Evolutionary conservation across 371 early-diverging fungal species (phyloP).

Genomic region (Choanephora cucurbitarum): DNA sequence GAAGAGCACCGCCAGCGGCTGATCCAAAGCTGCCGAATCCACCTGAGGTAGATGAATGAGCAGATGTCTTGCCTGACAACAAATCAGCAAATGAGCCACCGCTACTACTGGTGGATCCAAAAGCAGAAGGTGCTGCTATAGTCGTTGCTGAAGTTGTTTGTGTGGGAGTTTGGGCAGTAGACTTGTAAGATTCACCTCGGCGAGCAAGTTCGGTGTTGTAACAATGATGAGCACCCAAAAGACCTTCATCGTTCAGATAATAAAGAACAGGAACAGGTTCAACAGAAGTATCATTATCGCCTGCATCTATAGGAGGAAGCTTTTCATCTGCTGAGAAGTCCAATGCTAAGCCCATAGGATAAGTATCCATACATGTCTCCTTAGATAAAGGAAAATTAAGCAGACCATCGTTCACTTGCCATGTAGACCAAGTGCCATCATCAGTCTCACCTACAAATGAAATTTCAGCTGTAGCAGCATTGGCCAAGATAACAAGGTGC

Average conservation of each 20-base stretch:
- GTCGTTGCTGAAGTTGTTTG: background rate
- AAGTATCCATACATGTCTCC: conserved; percentile 38
- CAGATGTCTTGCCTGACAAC: conserved; percentile 13
- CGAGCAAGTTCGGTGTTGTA: conserved; percentile 39
- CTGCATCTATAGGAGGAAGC: conserved; percentile 41
- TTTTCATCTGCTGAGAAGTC: conserved; percentile 42
- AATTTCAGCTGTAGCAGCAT: conserved; percentile 38
- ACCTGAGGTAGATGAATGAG: conserved; percentile 1
- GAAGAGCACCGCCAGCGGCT: conserved; percentile 1
- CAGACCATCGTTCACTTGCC: conserved; percentile 32
- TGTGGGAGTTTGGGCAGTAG: background rate
- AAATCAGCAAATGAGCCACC: conserved; percentile 17
- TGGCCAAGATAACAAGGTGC: conserved; percentile 37
- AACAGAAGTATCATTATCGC: conserved; percentile 30
- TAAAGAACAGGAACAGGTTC: conserved; percentile 43
- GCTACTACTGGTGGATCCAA: conserved; percentile 1
- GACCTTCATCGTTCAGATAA: conserved; percentile 49
- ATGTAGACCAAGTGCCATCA: conserved; percentile 45
- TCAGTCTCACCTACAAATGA: conserved; percentile 45
- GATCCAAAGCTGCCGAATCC: conserved; percentile 11
- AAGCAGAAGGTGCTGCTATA: conserved; percentile 9
- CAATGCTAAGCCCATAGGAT: conserved; percentile 46
- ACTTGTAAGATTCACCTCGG: conserved; percentile 27
- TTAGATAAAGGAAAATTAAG: conserved; percentile 41
- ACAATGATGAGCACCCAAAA: conserved; percentile 44